phyloP scores from a whole-genome alignment of 306 rosid species.

The Quercus suber region DNA sequence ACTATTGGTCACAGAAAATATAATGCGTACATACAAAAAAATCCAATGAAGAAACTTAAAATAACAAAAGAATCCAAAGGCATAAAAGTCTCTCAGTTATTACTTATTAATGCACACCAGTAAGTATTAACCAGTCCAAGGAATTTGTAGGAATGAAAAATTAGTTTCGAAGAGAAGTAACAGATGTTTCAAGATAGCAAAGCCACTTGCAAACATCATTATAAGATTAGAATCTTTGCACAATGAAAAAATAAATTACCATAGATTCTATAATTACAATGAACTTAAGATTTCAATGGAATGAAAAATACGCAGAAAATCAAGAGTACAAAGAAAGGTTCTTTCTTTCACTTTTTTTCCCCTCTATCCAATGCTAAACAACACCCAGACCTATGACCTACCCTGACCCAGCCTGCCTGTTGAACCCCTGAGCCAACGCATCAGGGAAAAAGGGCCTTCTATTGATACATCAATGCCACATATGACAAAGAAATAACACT shows the following conservation, averaged over 20 bases:
- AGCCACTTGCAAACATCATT: not conserved
- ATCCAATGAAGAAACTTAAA: not conserved
- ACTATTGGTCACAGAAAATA: not conserved
- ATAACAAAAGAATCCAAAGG: not conserved
- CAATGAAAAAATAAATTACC: not conserved
- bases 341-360: not conserved
- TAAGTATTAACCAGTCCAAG: not conserved
- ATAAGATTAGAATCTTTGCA: not conserved
- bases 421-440: not conserved
- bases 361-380: not conserved
- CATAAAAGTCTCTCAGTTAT: not conserved
- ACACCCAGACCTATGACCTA: not conserved
- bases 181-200: not conserved
- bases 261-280: not conserved
- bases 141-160: not conserved
- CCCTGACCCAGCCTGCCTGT: not conserved
- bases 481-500: constrained; percentile 4
- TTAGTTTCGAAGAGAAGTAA: not conserved
- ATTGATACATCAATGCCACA: not conserved
- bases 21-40: not conserved
- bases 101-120: not conserved
- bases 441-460: not conserved
- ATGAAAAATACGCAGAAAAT: not conserved
- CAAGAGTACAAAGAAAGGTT: not conserved
- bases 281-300: not conserved